Evolutionary conservation across 2,329 filamentous ascomycete species (phyloP).

Genomic region (Claviceps sorghi): DNA sequence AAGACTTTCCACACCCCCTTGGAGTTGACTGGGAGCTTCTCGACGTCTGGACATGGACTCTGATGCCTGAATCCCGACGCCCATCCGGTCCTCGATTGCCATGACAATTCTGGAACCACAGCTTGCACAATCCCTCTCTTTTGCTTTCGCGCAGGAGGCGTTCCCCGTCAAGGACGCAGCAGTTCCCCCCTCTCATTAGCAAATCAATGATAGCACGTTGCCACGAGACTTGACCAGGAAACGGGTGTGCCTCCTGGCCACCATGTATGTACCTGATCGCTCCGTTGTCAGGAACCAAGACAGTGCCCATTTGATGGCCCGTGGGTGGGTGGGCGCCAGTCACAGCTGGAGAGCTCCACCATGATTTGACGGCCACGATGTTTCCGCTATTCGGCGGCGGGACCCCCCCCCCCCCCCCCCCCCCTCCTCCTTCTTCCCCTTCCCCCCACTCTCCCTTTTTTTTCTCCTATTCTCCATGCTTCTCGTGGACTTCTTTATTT

Average conservation of each 20-base stretch:
- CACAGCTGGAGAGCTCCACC: not conserved
- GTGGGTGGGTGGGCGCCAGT: slow-evolving; percentile 1
- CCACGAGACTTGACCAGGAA: slow-evolving; percentile 18
- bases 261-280: slow-evolving; percentile 10
- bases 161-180: not conserved
- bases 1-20: too few relatives aligned
- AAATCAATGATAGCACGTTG: slow-evolving; percentile 17
- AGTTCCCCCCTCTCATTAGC: slow-evolving; percentile 15
- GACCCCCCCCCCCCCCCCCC: slow-evolving; percentile 10
- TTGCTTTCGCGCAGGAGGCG: not conserved
- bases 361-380: slow-evolving; percentile 5
- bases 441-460: slow-evolving; percentile 11
- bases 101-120: slow-evolving; percentile 16
- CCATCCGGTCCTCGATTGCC: slow-evolving; percentile 12
- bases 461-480: slow-evolving; percentile 10
- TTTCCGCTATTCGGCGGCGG: slow-evolving; percentile 8
- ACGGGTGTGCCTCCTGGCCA: slow-evolving; percentile 13
- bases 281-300: slow-evolving; percentile 15
- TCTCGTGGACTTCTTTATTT: slow-evolving; percentile 5
- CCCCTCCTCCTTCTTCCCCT: too few relatives aligned
- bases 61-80: too few relatives aligned
- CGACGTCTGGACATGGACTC: too few relatives aligned
- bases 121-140: not conserved
- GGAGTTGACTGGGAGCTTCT: too few relatives aligned
- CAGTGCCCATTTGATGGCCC: not conserved